Evolutionary conservation across 202 grass and related monocot genomes (phyloP).

Genomic region (Brachypodium distachyon): DNA sequence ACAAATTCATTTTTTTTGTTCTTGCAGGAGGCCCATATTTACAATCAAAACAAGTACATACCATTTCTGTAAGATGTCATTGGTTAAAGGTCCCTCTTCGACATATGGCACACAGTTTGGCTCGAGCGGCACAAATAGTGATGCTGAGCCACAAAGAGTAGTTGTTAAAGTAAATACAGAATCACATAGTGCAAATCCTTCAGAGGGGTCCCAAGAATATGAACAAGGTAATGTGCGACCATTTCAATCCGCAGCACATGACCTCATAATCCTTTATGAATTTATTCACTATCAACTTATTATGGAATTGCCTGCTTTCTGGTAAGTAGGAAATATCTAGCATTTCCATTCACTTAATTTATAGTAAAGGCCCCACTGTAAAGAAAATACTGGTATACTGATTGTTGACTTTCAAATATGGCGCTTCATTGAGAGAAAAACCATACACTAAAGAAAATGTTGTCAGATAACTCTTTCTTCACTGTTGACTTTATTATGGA

Average conservation of each 20-base stretch:
- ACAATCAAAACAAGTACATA: conserved; percentile 69
- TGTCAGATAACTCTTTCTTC: neutral
- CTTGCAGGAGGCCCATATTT: conserved; percentile 58
- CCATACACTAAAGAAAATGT: neutral
- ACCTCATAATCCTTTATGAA: neutral
- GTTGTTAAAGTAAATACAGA: conserved; percentile 16
- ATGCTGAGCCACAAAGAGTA: conserved; percentile 16
- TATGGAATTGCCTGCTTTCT: neutral
- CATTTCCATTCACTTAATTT: neutral
- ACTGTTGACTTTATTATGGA: neutral
- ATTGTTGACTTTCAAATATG: neutral
- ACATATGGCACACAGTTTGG: conserved; percentile 8
- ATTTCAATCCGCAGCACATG: neutral
- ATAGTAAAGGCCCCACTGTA: neutral
- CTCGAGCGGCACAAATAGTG: conserved; percentile 15
- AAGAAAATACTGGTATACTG: neutral
- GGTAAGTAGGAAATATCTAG: neutral
- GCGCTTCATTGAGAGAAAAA: neutral
- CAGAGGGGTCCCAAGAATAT: neutral
- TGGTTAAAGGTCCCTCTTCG: conserved; percentile 44
- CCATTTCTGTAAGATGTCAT: conserved; percentile 94
- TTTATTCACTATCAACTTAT: neutral
- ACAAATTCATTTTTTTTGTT: neutral
- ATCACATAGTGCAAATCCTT: conserved; percentile 4
- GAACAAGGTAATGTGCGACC: conserved; percentile 26